phyloP scores from a whole-genome alignment of 2,329 filamentous ascomycete genomes.

The Diaporthe caulivora region DNA sequence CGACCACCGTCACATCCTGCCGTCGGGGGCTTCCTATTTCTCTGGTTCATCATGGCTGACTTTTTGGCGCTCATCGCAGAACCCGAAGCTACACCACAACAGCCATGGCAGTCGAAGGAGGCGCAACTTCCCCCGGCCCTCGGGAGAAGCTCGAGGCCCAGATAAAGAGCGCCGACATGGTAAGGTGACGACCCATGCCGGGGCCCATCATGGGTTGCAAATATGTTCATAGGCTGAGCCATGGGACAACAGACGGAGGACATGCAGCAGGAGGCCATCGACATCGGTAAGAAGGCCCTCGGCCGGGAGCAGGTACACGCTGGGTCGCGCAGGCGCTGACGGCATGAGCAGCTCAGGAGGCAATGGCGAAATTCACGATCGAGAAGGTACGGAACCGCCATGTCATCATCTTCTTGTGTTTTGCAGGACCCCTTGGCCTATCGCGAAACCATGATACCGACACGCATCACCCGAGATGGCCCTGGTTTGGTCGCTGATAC shows the following conservation, averaged over 20 bases:
- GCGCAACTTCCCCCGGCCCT: conserved; percentile 60
- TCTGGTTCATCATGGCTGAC: conserved; percentile 25
- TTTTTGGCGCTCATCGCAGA: not conserved
- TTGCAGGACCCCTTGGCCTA: not conserved
- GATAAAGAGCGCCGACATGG: conserved; percentile 99
- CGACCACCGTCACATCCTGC: not conserved
- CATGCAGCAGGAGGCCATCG: conserved; percentile 95
- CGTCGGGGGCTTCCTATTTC: not conserved
- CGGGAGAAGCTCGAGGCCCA: conserved; percentile 89
- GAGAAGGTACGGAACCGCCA: conserved; percentile 63
- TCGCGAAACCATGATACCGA: not conserved
- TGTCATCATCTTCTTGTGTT: not conserved
- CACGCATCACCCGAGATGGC: not conserved
- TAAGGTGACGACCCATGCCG: conserved; percentile 56
- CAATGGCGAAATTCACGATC: conserved; percentile 72
- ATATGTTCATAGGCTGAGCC: conserved; percentile 13
- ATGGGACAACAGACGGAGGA: conserved; percentile 80
- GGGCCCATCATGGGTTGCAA: too few species aligned
- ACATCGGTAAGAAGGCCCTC: conserved; percentile 80
- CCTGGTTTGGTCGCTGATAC: conserved; percentile 29
- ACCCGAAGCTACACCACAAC: not conserved
- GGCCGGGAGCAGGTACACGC: conserved; percentile 8
- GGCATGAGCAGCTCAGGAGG: conserved; percentile 65
- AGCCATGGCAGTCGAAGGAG: conserved; percentile 37
- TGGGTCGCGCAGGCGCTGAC: conserved; percentile 6